Evolutionary conservation across 2,329 filamentous ascomycete genomes (phyloP), one percentile per base, ranked within the genome.

Genomic region (Sphaerulina musiva): DNA sequence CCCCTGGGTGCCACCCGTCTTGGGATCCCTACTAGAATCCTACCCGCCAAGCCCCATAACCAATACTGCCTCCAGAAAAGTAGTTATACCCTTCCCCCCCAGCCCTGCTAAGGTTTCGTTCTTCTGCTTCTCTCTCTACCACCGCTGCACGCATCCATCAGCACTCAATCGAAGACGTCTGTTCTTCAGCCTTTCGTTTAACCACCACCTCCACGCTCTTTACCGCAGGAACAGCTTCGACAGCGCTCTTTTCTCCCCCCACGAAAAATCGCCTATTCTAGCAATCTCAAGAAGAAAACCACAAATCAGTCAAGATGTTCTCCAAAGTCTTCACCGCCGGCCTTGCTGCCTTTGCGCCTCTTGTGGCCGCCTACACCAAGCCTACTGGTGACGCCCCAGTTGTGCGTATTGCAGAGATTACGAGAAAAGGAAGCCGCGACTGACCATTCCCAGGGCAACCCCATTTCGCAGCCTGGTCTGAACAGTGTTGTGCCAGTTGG

Each of bases 401-500:
- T 53, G 59, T 61, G 53, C 34, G 51, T 34, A 46, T 41, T 26
- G 7, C n/a, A 43, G 3, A 47, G 34, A 12, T 11, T 32, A 11
- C 5, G 31, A 36, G 14, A 44, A 20, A n/a, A 26, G 38, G 34
- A 14, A 6, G 26, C 17, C 14, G 31, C 39, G 46, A 7, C 48
- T 54, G 43, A 58, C 44, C 8, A 52, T 26, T 46, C 48, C 26
- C 49, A 62, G 48, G 81, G 80, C 65, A 84, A 84, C 69, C 71
- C 81, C 48, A 79, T 84, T 71, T 62, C 62, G 58, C 68, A 66
- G 20, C 82, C 80, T 32, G 72, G 75, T 53, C 68, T 80, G 60
- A 72, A 74, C 65, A 71, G 78, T 67, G 67, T 76, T 51, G 79
- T 84, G 51, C 76, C 77, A n/a, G 80, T 70, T 56, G 80, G 80